Percentiles rank a stretch among this genome's conserved stretches.
These are phyloP conservation scores for Rhinocladiella similis DNA, from an alignment of 2,329 filamentous ascomycete species.

Conservation along the genomic window DNA sequence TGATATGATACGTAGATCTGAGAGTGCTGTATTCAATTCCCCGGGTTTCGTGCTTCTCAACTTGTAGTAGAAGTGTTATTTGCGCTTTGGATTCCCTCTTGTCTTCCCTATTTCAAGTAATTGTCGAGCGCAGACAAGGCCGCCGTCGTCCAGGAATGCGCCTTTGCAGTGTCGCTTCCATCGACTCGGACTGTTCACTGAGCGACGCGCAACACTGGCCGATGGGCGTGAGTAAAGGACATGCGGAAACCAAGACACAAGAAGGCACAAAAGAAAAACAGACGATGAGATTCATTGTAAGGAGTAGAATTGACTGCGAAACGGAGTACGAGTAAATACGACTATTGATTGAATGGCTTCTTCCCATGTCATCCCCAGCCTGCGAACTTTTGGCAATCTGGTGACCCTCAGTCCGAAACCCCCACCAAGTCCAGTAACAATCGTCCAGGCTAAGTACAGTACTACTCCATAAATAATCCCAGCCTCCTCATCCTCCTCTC, in stretches of 20 bases:
- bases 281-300: neutral
- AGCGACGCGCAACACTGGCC: neutral
- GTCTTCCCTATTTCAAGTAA: neutral
- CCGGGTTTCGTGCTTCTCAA: neutral
- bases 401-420: too few relatives aligned
- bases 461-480: neutral
- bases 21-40: neutral
- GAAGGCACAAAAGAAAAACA: neutral
- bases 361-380: neutral
- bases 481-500: constrained; percentile 10
- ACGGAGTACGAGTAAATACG: neutral
- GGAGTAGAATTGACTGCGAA: neutral
- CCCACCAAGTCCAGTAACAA: constrained; percentile 3
- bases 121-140: constrained; percentile 9
- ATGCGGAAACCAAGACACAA: neutral
- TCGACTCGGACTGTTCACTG: constrained; percentile 14
- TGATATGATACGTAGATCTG: constrained; percentile 1
- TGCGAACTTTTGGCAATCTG: constrained; percentile 1
- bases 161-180: constrained; percentile 16
- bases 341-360: too few relatives aligned
- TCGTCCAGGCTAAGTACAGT: neutral
- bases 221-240: neutral
- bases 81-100: too few relatives aligned
- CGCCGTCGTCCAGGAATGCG: constrained; percentile 18
- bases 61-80: neutral